Base-by-base conservation (phyloP, 192 early-diverging fungal species). In the Mortierella antarctica region DNA sequence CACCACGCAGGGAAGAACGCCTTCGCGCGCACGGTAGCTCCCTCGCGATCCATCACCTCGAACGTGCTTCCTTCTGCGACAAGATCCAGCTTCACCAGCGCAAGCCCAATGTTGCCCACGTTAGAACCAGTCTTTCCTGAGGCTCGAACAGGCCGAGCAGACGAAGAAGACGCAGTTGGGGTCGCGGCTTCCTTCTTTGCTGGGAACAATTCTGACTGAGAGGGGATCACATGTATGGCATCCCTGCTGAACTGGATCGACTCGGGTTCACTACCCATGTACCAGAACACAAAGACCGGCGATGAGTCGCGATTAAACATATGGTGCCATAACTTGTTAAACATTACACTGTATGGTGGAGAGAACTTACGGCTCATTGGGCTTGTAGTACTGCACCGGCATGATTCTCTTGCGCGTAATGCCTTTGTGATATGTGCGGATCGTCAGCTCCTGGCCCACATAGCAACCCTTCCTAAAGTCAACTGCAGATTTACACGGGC, bases 391-490 rank as follows among this genome's bases (percentile, higher is more conserved):
- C 68, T 92, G 90, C 1, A 96, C 88, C 5, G 96, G 96, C 41
- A 98, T 88, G 8, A 99, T 85, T 55, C 96, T 89, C 86, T 98
- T 98, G 53, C 97, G 90, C 51, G 92, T 94, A 7, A 96, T 94
- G 15, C 98, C 98, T 39, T 92, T 95, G 74, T 98, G 95, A 68
- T 98, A 92, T 12, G 96, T 99, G 55, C 98, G 88, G 81, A 98
- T 97, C 1, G 98, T 99, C 73, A 99, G 91, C 82, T 98, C 98
- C 81, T 99, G 98, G 14, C 98, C 98, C 40, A 98, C 90, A 70
- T 99, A 99, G 83, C 98, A 99, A 2, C 98, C 98, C 85, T 99
- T 99, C 63, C 88, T 85, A 85, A 98, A 99, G 82, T 98, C 95
- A 61, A 99, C 95, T 95, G 68, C 4, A 45, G 12, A 52, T 18